Percentiles rank a stretch among this genome's conserved stretches.
phyloP scores from a whole-genome alignment of 2,329 filamentous ascomycete genomes.

The Exophiala phaeomuriformis region DNA sequence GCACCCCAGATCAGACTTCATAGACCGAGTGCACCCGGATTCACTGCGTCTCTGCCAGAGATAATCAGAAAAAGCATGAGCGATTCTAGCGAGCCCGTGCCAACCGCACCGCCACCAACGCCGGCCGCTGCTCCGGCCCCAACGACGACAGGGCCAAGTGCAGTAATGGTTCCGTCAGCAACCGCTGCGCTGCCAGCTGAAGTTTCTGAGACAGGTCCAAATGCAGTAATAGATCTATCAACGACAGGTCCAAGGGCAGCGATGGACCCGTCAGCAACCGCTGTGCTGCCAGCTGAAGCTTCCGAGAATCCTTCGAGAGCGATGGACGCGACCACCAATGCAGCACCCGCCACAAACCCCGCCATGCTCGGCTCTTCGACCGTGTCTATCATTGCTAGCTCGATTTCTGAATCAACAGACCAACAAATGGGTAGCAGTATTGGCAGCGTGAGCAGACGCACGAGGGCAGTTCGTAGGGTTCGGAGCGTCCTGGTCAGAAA shows the following conservation, averaged over 20 bases:
- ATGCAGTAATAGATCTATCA: background rate
- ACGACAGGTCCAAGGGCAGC: background rate
- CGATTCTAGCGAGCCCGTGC: slow-evolving; percentile 1
- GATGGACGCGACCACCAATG: background rate
- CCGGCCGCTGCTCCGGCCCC: background rate
- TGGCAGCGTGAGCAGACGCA: slow-evolving; percentile 5
- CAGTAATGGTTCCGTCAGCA: background rate
- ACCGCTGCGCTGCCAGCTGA: background rate
- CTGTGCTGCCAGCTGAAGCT: background rate
- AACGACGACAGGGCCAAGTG: background rate
- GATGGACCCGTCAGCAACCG: background rate
- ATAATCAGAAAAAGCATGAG: background rate
- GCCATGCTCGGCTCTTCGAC: background rate
- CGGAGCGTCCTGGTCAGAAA: slow-evolving; percentile 16
- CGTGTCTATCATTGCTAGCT: background rate
- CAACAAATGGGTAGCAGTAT: background rate
- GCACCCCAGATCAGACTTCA: slow-evolving; percentile 15
- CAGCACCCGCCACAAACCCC: background rate
- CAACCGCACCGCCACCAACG: slow-evolving; percentile 5
- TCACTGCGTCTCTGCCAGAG: slow-evolving; percentile 4
- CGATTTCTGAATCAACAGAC: background rate
- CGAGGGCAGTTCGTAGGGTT: slow-evolving; percentile 11
- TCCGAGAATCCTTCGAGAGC: background rate
- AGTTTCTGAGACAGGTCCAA: background rate
- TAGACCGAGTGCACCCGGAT: slow-evolving; percentile 17